These are phyloP conservation scores for Mycena sanguinolenta DNA, from an alignment of 768 basidiomycete genomes.

Conservation along the genomic window DNA sequence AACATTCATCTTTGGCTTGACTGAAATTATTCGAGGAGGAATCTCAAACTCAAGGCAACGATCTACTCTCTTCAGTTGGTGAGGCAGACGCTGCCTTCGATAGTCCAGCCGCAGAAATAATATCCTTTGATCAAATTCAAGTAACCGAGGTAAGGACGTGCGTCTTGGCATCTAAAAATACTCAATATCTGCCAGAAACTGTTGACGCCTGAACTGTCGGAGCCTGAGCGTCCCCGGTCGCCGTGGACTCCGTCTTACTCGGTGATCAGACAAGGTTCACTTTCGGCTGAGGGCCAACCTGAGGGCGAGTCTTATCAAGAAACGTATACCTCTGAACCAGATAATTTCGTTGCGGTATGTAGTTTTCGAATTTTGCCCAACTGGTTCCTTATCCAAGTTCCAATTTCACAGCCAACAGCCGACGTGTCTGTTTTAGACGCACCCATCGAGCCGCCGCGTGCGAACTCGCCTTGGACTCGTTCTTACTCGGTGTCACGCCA, in stretches of 20 bases:
- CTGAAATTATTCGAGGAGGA: not conserved
- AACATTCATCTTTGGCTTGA: not conserved
- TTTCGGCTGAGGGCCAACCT: conserved; percentile 10
- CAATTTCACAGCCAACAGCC: conserved; percentile 34
- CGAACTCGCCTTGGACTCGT: conserved; percentile 50
- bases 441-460: conserved; percentile 35
- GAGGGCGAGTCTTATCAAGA: conserved; percentile 14
- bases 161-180: not conserved
- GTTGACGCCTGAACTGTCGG: conserved; percentile 12
- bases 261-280: conserved; percentile 39
- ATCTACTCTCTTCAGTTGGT: not conserved
- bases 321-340: conserved; percentile 1
- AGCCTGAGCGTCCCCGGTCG: conserved; percentile 37
- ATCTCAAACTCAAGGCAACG: not conserved
- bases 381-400: not conserved
- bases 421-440: conserved; percentile 35
- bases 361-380: not conserved
- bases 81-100: not conserved
- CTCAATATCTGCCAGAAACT: conserved; percentile 22
- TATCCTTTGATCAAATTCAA: too few relatives aligned
- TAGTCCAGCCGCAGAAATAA: not conserved
- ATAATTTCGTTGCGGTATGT: conserved; percentile 15
- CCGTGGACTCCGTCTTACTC: conserved; percentile 46
- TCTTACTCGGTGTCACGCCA: conserved; percentile 60
- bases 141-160: not conserved